Percentiles rank a stretch among this genome's conserved stretches.
Conservation (phyloP, 495 filamentous ascomycete species). For the Podospora bellae-mahoneyi region DNA sequence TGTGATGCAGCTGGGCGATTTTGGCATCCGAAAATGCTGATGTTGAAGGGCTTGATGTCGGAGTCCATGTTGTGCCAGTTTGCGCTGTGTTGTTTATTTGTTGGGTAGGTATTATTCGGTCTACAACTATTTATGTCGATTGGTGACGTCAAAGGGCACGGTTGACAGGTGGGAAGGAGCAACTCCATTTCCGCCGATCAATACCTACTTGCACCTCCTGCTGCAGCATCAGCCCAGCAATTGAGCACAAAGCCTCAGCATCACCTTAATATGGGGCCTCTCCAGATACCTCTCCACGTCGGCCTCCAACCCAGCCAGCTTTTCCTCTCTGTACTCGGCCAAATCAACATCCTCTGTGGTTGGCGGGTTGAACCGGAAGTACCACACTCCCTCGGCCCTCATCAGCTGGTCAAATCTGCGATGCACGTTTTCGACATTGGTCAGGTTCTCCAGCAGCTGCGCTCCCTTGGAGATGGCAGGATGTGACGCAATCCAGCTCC, state of each 20-base stretch:
- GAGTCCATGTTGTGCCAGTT: not conserved
- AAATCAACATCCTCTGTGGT: not conserved
- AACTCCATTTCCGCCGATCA: not conserved
- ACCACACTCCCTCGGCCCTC: not conserved
- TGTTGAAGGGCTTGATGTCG: conserved; percentile 34
- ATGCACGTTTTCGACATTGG: not conserved
- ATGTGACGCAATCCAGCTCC: not conserved
- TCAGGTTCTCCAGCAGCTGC: not conserved
- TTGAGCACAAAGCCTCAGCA: not conserved
- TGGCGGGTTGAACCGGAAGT: not conserved
- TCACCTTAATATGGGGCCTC: not conserved
- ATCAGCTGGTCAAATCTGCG: not conserved
- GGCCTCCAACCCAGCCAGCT: not conserved
- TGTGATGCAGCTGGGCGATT: conserved; percentile 31
- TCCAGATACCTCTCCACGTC: not conserved
- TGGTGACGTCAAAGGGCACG: not conserved
- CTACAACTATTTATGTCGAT: no score
- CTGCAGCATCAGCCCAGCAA: not conserved
- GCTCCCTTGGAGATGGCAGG: not conserved
- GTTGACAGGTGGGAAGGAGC: not conserved
- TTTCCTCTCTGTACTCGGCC: not conserved
- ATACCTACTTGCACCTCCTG: no score
- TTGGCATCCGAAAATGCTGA: conserved; percentile 29
- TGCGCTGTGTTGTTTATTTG: not conserved
- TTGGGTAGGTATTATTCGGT: no score